Base-by-base conservation (phyloP, 2,329 filamentous ascomycete genomes). In the Fusarium nelsonii region DNA sequence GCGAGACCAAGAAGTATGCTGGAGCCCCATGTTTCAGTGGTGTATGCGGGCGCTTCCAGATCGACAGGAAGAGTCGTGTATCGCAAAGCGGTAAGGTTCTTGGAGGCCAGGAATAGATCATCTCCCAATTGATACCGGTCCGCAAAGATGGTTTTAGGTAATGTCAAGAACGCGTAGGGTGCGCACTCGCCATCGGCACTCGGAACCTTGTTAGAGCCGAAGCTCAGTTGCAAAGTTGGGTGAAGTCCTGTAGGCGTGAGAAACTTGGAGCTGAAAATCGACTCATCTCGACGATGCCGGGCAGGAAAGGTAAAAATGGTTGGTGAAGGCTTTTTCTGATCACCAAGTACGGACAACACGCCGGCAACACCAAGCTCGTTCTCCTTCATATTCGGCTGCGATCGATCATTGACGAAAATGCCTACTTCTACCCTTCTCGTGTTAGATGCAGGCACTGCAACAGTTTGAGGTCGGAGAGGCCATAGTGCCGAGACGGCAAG, bases 31-130 rank as follows among this genome's bases (percentile, higher is more conserved):
- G 84, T 79, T 8, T 85, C 76, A 32, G 93, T 85, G 3, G 90
- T 88, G 83, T 97, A 98, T 73, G 91, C 91, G 2, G 95, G 95
- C 1, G 93, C 94, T 81, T 98, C 95, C 54, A 98, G 89, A 71
- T 98, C 94, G 8, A 94, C 92, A 20, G 93, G 92, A 14, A 92
- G 87, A 28, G 89, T 89, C 15, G 93, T 85, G 68, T 91, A 88
- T 44, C 85, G 89, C 40, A 97, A 81, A 3, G 87, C 83, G 4
- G 85, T 83, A 20, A 97, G 85, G 75, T 97, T 93, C 74, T 97
- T 93, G 1, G 93, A 94, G 5, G 88, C 79, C 32, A 97, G 85
- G 80, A 97, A 96, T 7, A 97, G 84, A 1, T 86, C 80, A 77
- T 94, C 92, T 26, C 83, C 84, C 63, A 97, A 86, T 79, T 97